Base-by-base conservation (phyloP, 176 grass and related monocot genomes). In the Pharus latifolius region DNA sequence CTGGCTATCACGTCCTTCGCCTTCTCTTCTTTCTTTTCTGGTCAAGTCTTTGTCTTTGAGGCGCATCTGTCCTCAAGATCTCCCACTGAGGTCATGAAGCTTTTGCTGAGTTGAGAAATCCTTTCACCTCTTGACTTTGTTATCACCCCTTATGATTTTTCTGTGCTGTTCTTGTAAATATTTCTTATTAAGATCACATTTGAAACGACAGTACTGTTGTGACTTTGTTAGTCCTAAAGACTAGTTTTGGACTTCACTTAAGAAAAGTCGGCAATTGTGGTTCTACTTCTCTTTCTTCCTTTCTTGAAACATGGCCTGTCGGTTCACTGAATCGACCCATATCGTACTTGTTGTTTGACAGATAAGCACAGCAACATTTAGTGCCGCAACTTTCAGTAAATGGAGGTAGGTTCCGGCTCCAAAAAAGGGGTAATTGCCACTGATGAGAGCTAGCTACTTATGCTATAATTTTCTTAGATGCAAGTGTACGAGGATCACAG, bases 41-140 rank as follows among this genome's bases (percentile, higher is more conserved):
- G 73, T 54, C 60, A 54, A 64, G 28, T 37, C 5, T 22, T 9
- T 47, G 41, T 9, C 19, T 7, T 52, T n/a, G n/a, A 65, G 50
- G 17, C 33, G 13, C 40, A 53, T 63, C 77, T 70, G 56, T 70
- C 66, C 45, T 63, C 46, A 19, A 14, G 67, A 71, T 80, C 56
- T 63, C 67, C 34, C 5, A 53, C 60, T 44, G 37, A 46, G 25
- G 34, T 67, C 61, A 66, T 56, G 10, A 77, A 56, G 26, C 33
- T 75, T 50, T 75, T 41, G 45, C 72, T 75, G 56, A 60, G 3
- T 7, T 17, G 56, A 59, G 12, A 49, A n/a, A n/a, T 60, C 29
- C 26, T 20, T 18, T 33, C 27, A 49, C 17, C 29, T 20, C 34
- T 40, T 55, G 16, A 4, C 51, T 43, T 4, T 56, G 15, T 15